Evolutionary conservation across 495 filamentous ascomycete genomes (phyloP).

Genomic region (Hypoxylon subgilvum): DNA sequence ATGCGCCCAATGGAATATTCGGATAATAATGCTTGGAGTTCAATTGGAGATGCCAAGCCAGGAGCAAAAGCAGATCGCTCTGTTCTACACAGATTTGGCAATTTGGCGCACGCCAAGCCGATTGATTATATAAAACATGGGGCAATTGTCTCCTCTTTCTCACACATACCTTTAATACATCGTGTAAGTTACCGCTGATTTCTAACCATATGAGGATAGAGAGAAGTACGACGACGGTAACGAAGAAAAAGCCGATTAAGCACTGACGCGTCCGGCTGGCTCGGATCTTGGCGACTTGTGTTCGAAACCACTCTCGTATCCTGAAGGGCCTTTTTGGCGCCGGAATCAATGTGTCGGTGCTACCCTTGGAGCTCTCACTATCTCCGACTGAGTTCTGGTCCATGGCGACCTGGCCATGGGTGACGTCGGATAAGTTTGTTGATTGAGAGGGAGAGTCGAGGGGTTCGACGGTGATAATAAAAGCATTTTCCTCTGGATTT

Average conservation of each 20-base stretch:
- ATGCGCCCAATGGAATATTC: not conserved
- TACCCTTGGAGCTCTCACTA: too few species aligned
- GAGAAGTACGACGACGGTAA: slow-evolving; percentile 12
- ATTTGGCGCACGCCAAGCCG: slow-evolving; percentile 17
- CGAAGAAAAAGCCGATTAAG: slow-evolving; percentile 23
- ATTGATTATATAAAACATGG: slow-evolving; percentile 6
- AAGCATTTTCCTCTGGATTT: slow-evolving; percentile 19
- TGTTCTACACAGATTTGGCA: slow-evolving; percentile 21
- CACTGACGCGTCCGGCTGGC: slow-evolving; percentile 31
- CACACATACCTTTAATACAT: slow-evolving; percentile 25
- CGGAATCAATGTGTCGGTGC: slow-evolving; percentile 10
- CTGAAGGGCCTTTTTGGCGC: slow-evolving; percentile 11
- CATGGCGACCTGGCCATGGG: slow-evolving; percentile 27
- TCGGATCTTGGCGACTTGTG: slow-evolving; percentile 12
- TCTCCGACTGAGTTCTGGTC: slow-evolving; percentile 16
- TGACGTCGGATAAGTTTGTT: not conserved
- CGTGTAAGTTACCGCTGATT: slow-evolving; percentile 11
- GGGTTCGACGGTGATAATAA: slow-evolving; percentile 22
- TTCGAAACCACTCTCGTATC: slow-evolving; percentile 16
- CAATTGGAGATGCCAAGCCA: slow-evolving; percentile 26
- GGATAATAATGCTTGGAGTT: slow-evolving; percentile 3
- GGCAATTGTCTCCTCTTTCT: not conserved
- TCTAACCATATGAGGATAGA: slow-evolving; percentile 21
- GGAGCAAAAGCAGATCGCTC: not conserved
- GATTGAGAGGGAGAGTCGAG: not conserved